phyloP scores from a whole-genome alignment of 768 basidiomycete species.

The Crassisporium funariophilum region DNA sequence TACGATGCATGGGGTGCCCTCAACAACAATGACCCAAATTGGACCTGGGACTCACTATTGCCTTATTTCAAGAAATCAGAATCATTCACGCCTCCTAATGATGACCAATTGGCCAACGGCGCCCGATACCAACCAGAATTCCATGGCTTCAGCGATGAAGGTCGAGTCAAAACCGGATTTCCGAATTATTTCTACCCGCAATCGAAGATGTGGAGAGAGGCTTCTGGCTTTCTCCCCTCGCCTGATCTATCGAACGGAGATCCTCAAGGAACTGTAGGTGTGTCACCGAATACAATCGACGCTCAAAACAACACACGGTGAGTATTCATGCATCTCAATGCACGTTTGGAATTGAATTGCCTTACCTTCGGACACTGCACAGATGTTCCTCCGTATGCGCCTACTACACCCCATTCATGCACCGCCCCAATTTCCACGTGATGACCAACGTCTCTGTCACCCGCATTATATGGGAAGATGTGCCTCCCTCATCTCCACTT shows the following conservation, averaged over 20 bases:
- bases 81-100: conserved; percentile 51
- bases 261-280: conserved; percentile 27
- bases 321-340: neutral
- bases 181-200: conserved; percentile 35
- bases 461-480: conserved; percentile 44
- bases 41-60: conserved; percentile 45
- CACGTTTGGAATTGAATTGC: neutral
- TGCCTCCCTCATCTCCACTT: neutral
- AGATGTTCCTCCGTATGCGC: conserved; percentile 33
- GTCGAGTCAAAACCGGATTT: conserved; percentile 34
- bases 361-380: neutral
- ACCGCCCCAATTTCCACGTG: conserved; percentile 52
- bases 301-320: conserved; percentile 33
- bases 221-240: conserved; percentile 27
- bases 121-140: conserved; percentile 23
- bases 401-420: conserved; percentile 30
- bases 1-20: conserved; percentile 36
- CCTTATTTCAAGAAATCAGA: conserved; percentile 55
- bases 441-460: conserved; percentile 59
- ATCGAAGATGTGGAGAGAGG: conserved; percentile 28
- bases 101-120: conserved; percentile 26
- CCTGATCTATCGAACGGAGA: conserved; percentile 29
- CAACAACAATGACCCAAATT: conserved; percentile 27
- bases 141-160: conserved; percentile 24
- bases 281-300: conserved; percentile 32